Evolutionary conservation across 805 yeast genomes (phyloP), one percentile per base, ranked within the genome.

Genomic region (Cyberlindnera petersonii): DNA sequence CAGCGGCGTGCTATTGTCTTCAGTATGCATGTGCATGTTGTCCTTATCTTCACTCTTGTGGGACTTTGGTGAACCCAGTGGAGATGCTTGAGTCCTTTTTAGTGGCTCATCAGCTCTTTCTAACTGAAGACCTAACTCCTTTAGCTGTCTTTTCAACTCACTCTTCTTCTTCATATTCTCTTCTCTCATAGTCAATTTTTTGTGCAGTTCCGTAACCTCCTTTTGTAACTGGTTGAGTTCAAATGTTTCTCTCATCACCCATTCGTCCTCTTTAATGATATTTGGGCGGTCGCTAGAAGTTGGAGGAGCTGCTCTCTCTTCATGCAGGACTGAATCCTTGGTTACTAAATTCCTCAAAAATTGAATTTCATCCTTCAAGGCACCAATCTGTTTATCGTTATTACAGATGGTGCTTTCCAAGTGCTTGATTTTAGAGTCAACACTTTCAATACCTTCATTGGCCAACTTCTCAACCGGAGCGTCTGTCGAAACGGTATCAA

Each of bases 91-190:
- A 11, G 31, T 37, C 30, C 37, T 41, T 33, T 41, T 41, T 14
- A 37, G 37, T n/a, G 28, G 42, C 30, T 42, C 45, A 24, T 42
- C 45, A 3, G 37, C 42, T 14, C 42, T 19, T 19, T 43, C 44
- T 20, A 47, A 39, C 21, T 39, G 42, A 6, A 14, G 13, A 20
- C 46, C 43, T 38, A 47, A 43, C 37, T 43, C 44, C 39, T 24
- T 35, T 18, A 47, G 44, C 16, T 47, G 44, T 23, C 40, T 43
- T 34, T 60, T 56, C 35, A 65, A 47, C 14, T 63, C 59, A 13
- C 51, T 46, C 42, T 63, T 64, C 31, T 64, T 56, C 24, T 56
- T 43, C 37, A 60, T 64, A 42, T 64, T 62, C 29, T 63, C 65
- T 27, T 61, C 59, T 41, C 61, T 59, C 19, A 60, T 48, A 14